Evolutionary conservation across 2,329 filamentous ascomycete genomes (phyloP), one percentile per base, ranked within the genome.

Genomic region (Ustilaginoidea virens): DNA sequence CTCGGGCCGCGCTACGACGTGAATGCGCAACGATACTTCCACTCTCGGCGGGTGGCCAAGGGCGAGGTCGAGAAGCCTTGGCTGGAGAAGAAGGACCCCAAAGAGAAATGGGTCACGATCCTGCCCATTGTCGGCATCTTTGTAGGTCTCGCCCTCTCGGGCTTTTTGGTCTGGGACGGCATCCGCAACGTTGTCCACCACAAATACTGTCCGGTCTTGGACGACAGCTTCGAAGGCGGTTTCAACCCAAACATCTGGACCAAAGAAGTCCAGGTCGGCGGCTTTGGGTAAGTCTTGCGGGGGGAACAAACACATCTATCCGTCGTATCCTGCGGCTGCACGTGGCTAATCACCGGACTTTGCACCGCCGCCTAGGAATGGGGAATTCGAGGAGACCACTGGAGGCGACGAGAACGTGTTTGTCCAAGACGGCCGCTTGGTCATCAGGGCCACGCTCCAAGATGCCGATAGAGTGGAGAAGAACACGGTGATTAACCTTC

Each of bases 51-150:
- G 35, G 67, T 87, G 19, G 68, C 64, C 47, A 81, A 82, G 48
- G 79, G 70, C 23, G 69, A 80, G 27, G 52, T 81, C 3, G 75
- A 83, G 47, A 77, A 80, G 55, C 78, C 81, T 9, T 90, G 82
- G 82, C 53, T 78, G 22, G 53, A 67, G n/a, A 75, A 74, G 46
- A 72, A 61, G 33, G 76, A 86, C 39, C 74, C 77, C 9, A 78
- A 74, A 49, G 79, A 87, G 61, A 90, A 83, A 58, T 90, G 81
- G 81, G 74, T 82, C 7, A 85, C 76, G 3, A 83, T 87, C 37
- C 66, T 92, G 33, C 81, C 81, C 3, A 46, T 85, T 23, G 48
- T 82, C 15, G 81, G 80, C 26, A 69, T 90, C 28, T 27, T 74
- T 3, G 35, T 85, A 10, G 82, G 82, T 10, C 48, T 87, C 20